Evolutionary conservation across 2,329 filamentous ascomycete genomes (phyloP), one percentile per base, ranked within the genome.

Genomic region (Calonectria ilicicola): DNA sequence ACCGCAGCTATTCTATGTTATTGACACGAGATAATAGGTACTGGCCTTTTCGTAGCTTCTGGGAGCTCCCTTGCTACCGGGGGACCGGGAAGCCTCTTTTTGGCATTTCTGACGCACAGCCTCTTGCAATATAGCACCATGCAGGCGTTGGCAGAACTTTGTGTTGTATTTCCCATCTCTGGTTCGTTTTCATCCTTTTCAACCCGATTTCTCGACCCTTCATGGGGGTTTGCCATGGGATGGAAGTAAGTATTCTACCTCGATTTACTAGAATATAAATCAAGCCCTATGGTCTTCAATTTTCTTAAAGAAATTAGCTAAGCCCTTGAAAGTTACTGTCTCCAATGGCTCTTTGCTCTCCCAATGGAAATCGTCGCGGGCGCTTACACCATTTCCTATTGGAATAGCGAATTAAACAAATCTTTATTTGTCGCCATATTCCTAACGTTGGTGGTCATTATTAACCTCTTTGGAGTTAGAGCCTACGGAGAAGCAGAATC

Each of bases 221-320:
- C 49, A 12, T 53, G 49, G 49, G 49, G 49, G 8, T 53, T 53
- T 27, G 49, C 49, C 3, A 53, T 53, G 49, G 49, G 49, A 53
- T 53, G 49, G 49, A 53, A 53, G 49, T 32, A 21, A 53, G 49
- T 53, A 6, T 32, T 8, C 32, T 32, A 7, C 19, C 19, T 19
- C 1, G 3, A 8, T 17, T 17, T 9, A 53, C 12, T 17, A 7
- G 4, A 51, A 17, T 29, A 6, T 2, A 1, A 3, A 51, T 5
- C 23, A 17, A 26, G 12, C 21, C 2, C 3, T 26, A 10, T 12
- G 26, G 29, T 32, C 9, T 5, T 29, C 5, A 8, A 29, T 9
- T 0, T n/a, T 19, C 5, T 10, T 32, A 3, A n/a, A 12, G 2
- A 10, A 2, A 12, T 19, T 53, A 32, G 35, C 49, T 17, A 5